Evolutionary conservation across 177 flowering plant genomes (phyloP).

Genomic region (Tripterygium wilfordii): DNA sequence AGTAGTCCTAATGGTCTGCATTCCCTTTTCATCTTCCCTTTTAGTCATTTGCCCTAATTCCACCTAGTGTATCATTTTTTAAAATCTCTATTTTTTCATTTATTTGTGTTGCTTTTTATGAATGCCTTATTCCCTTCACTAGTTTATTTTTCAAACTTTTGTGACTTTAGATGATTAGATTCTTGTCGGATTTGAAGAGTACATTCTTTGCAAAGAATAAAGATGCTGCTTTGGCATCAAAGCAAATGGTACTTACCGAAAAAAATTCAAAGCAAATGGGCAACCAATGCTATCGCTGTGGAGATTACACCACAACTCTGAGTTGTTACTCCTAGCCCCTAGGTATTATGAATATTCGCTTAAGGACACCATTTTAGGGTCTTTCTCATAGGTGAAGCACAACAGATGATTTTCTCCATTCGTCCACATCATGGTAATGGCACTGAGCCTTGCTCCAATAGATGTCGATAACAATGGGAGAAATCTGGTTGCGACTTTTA

Average conservation of each 20-base stretch:
- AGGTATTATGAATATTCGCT: conserved; percentile 31
- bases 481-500: conserved; percentile 53
- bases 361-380: not conserved
- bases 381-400: not conserved
- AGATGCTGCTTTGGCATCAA: conserved; percentile 53
- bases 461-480: conserved; percentile 40
- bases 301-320: conserved; percentile 54
- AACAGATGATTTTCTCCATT: not conserved
- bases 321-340: conserved; percentile 54
- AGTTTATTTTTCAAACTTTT: not conserved
- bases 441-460: conserved; percentile 61
- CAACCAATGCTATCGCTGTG: conserved; percentile 49
- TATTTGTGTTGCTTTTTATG: too few relatives aligned
- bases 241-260: too few relatives aligned
- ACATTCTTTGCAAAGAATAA: conserved; percentile 50
- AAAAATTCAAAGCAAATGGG: too few relatives aligned
- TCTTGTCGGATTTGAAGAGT: conserved; percentile 40
- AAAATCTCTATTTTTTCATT: too few relatives aligned
- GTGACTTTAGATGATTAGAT: conserved; percentile 36
- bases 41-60: conserved; percentile 43
- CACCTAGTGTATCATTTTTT: conserved; percentile 53
- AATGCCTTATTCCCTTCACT: not conserved
- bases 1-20: conserved; percentile 39
- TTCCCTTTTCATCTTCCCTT: conserved; percentile 50
- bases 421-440: conserved; percentile 32